phyloP scores from a whole-genome alignment of 345 rosid species.

The Eucalyptus regnans region DNA sequence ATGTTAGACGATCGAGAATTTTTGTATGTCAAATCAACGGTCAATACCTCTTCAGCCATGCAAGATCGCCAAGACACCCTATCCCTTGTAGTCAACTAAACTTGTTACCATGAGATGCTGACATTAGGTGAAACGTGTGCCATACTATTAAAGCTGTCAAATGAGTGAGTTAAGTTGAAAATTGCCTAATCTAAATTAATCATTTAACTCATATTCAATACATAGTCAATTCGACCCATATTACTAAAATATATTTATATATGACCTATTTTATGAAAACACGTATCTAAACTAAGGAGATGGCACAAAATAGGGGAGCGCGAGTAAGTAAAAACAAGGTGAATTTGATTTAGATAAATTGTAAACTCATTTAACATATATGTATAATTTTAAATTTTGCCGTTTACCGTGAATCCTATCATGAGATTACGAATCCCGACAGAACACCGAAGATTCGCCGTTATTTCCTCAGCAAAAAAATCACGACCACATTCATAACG shows the following conservation, averaged over 20 bases:
- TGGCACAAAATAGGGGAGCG: rapidly evolving
- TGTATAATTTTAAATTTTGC: no score
- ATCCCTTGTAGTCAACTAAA: no score
- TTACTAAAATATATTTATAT: no score
- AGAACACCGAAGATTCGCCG: background rate
- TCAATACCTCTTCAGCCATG: rapidly evolving
- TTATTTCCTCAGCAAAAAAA: background rate
- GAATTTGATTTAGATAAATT: no score
- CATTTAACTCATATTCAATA: no score
- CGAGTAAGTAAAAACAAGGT: rapidly evolving
- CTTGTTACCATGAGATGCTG: background rate
- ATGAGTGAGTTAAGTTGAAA: rapidly evolving
- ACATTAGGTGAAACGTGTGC: rapidly evolving
- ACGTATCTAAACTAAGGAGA: background rate
- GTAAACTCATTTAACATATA: no score
- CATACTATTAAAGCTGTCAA: rapidly evolving
- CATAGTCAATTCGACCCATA: no score
- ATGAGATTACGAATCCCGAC: background rate
- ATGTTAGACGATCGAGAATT: background rate
- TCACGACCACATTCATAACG: background rate
- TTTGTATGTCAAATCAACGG: background rate
- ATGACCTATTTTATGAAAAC: no score
- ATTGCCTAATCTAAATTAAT: background rate
- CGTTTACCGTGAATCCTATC: background rate
- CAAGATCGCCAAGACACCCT: background rate